Conservation (phyloP, 805 yeast species). For the Lipomyces yamadae region DNA sequence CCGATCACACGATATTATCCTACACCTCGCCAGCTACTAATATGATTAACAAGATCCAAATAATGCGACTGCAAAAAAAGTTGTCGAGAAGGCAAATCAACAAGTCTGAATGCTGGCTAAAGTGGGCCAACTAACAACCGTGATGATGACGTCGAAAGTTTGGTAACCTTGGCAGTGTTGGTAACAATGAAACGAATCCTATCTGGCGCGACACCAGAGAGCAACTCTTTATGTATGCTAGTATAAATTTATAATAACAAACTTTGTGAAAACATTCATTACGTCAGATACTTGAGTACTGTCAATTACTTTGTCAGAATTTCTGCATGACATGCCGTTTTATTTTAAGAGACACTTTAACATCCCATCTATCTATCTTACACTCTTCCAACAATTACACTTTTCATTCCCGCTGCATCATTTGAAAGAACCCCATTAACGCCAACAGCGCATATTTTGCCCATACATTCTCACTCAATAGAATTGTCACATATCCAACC, state of each 20-base stretch:
- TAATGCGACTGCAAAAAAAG: neutral
- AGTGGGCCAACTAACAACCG: neutral
- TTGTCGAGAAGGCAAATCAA: neutral
- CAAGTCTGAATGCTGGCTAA: neutral
- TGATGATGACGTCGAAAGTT: no score
- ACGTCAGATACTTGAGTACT: no score
- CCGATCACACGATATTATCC: neutral
- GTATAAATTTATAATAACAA: no score
- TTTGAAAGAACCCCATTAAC: constrained; percentile 68
- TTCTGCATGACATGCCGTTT: neutral
- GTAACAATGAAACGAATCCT: no score
- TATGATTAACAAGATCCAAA: neutral
- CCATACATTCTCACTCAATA: constrained; percentile 85
- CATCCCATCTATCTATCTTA: neutral
- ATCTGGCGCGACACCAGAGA: no score
- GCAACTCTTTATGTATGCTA: no score
- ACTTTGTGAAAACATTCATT: no score
- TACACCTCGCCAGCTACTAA: neutral
- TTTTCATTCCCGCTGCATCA: constrained; percentile 60
- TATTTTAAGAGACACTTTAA: constrained; percentile 5
- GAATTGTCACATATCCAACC: constrained; percentile 88
- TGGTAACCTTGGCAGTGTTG: no score
- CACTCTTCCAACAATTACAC: neutral
- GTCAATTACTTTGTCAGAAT: neutral
- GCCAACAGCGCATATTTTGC: constrained; percentile 81